Percentiles rank a stretch among this genome's conserved stretches.
Evolutionary conservation across 2,329 filamentous ascomycete genomes (phyloP).

Genomic region (Pseudonectria foliicola): DNA sequence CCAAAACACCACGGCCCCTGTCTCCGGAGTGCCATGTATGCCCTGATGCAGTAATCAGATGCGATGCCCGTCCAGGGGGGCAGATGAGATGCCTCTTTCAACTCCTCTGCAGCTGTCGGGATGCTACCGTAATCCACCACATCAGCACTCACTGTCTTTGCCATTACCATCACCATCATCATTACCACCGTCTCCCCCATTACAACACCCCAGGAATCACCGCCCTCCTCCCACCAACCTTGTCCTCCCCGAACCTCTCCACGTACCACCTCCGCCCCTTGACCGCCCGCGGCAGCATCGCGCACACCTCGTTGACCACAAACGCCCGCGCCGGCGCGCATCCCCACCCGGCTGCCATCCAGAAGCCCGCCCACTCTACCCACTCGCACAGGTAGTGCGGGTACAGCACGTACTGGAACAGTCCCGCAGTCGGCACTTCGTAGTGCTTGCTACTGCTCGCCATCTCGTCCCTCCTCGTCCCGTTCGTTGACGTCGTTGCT

Average conservation of each 20-base stretch:
- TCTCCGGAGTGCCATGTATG: too few relatives aligned
- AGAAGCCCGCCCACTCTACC: slow-evolving; percentile 92
- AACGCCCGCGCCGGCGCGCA: slow-evolving; percentile 75
- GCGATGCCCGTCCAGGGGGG: too few relatives aligned
- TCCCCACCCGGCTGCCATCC: slow-evolving; percentile 60
- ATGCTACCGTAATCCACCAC: too few relatives aligned
- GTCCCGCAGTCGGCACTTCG: slow-evolving; percentile 72
- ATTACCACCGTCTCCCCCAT: neutral
- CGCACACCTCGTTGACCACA: slow-evolving; percentile 76
- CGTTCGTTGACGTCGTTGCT: slow-evolving; percentile 35
- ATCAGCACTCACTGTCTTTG: too few relatives aligned
- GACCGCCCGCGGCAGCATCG: slow-evolving; percentile 83
- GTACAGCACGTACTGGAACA: slow-evolving; percentile 78
- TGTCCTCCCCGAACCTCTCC: slow-evolving; percentile 78
- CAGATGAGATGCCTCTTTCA: too few relatives aligned
- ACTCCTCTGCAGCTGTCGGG: too few relatives aligned
- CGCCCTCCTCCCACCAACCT: slow-evolving; percentile 67
- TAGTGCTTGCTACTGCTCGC: too few relatives aligned
- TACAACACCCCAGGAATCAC: slow-evolving; percentile 49
- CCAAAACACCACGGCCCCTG: too few relatives aligned
- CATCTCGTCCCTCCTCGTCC: too few relatives aligned
- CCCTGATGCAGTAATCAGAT: too few relatives aligned
- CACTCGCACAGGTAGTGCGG: slow-evolving; percentile 97
- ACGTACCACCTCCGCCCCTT: slow-evolving; percentile 81
- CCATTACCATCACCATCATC: too few relatives aligned